Percentiles rank a stretch among this genome's conserved stretches.
These are phyloP conservation scores for Saccharomyces pastorianus DNA, from an alignment of 1,139 yeast species.

Conservation along the genomic window DNA sequence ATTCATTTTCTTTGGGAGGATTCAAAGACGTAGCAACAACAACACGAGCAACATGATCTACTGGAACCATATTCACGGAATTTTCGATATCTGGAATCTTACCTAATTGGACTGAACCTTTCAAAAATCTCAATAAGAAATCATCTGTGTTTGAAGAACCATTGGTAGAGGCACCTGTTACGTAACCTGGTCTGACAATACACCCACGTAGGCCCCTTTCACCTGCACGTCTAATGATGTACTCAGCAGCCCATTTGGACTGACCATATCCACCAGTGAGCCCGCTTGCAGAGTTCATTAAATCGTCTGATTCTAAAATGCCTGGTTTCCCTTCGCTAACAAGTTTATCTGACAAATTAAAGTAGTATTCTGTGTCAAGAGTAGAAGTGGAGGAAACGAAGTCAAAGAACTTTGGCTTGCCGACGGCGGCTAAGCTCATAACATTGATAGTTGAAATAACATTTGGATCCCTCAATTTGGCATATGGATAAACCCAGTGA, in stretches of 20 bases:
- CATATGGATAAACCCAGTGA: constrained; percentile 97
- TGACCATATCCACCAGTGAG: constrained; percentile 94
- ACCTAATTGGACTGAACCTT: constrained; percentile 88
- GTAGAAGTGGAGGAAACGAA: constrained; percentile 96
- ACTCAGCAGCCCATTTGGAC: constrained; percentile 95
- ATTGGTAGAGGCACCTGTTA: constrained; percentile 73
- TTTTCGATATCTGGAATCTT: constrained; percentile 77
- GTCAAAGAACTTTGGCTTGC: constrained; percentile 77
- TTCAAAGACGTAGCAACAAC: constrained; percentile 75
- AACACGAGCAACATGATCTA: constrained; percentile 92
- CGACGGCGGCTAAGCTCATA: constrained; percentile 66
- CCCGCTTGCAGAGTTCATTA: constrained; percentile 72
- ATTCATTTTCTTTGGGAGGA: constrained; percentile 48
- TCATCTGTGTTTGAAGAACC: constrained; percentile 96
- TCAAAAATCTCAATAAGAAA: constrained; percentile 84
- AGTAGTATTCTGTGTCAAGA: constrained; percentile 74
- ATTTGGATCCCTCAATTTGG: constrained; percentile 84
- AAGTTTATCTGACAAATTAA: constrained; percentile 65
- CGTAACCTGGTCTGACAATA: constrained; percentile 91
- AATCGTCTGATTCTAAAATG: constrained; percentile 70
- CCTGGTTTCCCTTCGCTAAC: constrained; percentile 61
- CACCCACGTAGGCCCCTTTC: constrained; percentile 78
- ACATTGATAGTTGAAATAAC: constrained; percentile 84
- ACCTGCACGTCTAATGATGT: constrained; percentile 81
- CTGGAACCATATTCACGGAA: constrained; percentile 94